Evolutionary conservation across 106 monocot species (phyloP).

Genomic region (Acorus gramineus): DNA sequence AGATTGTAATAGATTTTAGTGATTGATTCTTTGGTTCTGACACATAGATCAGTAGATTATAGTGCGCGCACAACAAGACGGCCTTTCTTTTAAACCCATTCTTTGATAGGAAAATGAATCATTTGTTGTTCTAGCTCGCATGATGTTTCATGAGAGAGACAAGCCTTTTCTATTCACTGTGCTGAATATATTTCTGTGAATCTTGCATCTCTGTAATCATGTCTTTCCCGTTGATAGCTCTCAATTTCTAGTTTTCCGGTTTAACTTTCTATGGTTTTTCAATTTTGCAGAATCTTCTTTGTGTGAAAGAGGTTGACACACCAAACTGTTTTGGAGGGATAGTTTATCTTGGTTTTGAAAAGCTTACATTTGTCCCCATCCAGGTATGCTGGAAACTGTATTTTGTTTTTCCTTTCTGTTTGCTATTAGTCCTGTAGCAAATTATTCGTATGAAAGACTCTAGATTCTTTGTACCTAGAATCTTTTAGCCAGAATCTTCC

Average conservation of each 20-base stretch:
- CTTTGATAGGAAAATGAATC: no score
- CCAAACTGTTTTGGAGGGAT: slow-evolving; percentile 82
- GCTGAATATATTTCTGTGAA: no score
- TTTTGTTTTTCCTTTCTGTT: not conserved
- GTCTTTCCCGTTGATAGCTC: not conserved
- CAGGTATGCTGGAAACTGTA: slow-evolving; percentile 37
- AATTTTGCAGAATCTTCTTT: slow-evolving; percentile 73
- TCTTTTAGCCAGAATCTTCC: no score
- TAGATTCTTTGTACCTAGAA: not conserved
- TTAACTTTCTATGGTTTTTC: slow-evolving; percentile 4
- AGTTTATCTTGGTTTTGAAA: slow-evolving; percentile 79
- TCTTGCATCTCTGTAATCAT: no score
- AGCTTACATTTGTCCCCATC: slow-evolving; percentile 88
- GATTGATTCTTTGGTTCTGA: no score
- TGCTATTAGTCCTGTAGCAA: not conserved
- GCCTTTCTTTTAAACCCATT: no score
- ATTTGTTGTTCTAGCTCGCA: no score
- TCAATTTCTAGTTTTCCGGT: not conserved
- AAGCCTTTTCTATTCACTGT: no score
- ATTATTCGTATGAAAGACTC: not conserved
- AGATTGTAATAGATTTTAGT: no score
- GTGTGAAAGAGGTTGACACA: slow-evolving; percentile 50
- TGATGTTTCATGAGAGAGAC: no score
- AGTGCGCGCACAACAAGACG: no score
- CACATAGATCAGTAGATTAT: no score